phyloP scores from a whole-genome alignment of 257 asterid species.

The Capsicum chinense region DNA sequence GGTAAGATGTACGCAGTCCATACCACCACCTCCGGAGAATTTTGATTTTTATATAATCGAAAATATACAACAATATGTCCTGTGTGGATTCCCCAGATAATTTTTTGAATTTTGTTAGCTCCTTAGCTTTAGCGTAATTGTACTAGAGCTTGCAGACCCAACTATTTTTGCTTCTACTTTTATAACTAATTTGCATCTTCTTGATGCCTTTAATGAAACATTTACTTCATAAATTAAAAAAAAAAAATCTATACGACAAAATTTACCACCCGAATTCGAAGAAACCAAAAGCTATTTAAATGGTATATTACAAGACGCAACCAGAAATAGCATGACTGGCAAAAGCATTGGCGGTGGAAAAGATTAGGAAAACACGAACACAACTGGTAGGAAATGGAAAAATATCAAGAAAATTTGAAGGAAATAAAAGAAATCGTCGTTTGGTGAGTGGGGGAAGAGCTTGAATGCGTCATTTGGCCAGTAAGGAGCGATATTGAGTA shows the following conservation, averaged over 20 bases:
- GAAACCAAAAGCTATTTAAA: not conserved
- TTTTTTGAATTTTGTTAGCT: too few relatives aligned
- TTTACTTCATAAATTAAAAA: too few relatives aligned
- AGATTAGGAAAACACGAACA: not conserved
- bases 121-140: too few relatives aligned
- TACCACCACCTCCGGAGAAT: too few relatives aligned
- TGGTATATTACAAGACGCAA: not conserved
- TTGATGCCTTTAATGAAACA: too few relatives aligned
- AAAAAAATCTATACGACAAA: not conserved
- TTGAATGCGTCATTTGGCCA: not conserved
- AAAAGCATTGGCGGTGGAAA: not conserved
- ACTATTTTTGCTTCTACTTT: too few relatives aligned
- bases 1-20: too few relatives aligned
- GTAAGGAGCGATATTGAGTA: not conserved
- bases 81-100: too few relatives aligned
- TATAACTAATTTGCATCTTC: too few relatives aligned
- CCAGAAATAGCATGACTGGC: not conserved
- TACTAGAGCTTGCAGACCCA: too few relatives aligned
- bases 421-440: not conserved
- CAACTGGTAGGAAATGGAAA: not conserved
- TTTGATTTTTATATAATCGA: not conserved
- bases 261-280: not conserved
- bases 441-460: not conserved
- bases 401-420: not conserved
- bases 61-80: not conserved